Percentiles rank a stretch among this genome's conserved stretches.
Evolutionary conservation across 176 grass and related monocot species (phyloP).

Genomic region (Rhynchospora tenuis): DNA sequence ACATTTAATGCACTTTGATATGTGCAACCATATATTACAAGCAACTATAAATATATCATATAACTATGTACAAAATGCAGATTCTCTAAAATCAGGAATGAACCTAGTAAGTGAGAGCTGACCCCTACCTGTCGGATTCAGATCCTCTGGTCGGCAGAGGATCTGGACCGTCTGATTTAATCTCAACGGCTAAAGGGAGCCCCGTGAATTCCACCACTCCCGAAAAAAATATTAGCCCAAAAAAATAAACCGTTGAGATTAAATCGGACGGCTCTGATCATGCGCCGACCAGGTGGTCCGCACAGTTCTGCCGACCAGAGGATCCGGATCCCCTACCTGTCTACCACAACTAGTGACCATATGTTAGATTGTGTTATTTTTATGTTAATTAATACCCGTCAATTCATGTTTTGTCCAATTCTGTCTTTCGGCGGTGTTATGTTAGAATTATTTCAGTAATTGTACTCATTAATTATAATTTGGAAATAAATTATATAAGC

Average conservation of each 20-base stretch:
- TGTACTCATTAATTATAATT: neutral
- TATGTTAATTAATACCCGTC: neutral
- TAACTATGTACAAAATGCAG: neutral
- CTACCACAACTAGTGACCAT: neutral
- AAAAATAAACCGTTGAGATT: too few relatives aligned
- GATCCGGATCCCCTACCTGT: neutral
- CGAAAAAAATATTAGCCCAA: too few relatives aligned
- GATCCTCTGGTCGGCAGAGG: too few relatives aligned
- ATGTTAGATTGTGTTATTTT: neutral
- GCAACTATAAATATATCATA: neutral
- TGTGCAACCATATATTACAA: neutral
- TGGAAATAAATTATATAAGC: neutral
- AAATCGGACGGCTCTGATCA: too few relatives aligned
- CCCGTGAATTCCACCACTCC: too few relatives aligned
- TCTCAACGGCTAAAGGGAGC: too few relatives aligned
- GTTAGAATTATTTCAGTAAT: neutral
- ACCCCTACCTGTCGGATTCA: neutral
- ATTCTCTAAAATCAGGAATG: neutral
- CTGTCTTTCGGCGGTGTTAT: neutral
- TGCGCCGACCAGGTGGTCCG: too few relatives aligned
- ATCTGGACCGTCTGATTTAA: too few relatives aligned
- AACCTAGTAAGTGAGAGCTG: neutral
- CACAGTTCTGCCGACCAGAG: too few relatives aligned
- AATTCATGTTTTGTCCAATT: neutral
- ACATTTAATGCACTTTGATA: conserved; percentile 12